Evolutionary conservation across 768 basidiomycete species (phyloP).

Genomic region (Pleurotus ostreatus): DNA sequence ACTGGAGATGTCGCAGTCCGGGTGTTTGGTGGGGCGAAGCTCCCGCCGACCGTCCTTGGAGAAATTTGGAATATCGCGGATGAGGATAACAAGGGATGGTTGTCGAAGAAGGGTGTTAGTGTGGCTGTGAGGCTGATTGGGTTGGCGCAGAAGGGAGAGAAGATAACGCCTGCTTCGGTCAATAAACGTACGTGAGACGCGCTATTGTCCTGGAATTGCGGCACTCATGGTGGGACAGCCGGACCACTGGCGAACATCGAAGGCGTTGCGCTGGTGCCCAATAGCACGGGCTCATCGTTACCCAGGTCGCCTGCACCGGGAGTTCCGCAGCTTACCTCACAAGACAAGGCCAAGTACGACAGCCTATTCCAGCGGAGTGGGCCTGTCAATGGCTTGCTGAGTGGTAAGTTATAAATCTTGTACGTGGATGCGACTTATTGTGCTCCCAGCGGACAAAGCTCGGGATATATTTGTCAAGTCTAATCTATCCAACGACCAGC

Average conservation of each 20-base stretch:
- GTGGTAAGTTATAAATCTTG: constrained; percentile 43
- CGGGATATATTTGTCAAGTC: constrained; percentile 90
- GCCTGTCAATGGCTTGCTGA: constrained; percentile 73
- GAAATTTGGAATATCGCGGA: constrained; percentile 95
- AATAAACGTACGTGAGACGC: constrained; percentile 57
- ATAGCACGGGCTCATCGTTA: constrained; percentile 53
- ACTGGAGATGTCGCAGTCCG: constrained; percentile 90
- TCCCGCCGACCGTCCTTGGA: constrained; percentile 73
- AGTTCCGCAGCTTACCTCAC: constrained; percentile 67
- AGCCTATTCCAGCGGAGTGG: constrained; percentile 71
- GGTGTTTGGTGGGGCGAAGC: constrained; percentile 79
- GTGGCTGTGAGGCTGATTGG: constrained; percentile 89
- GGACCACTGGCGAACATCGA: constrained; percentile 83
- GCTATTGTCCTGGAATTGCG: constrained; percentile 8
- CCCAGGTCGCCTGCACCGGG: constrained; percentile 59
- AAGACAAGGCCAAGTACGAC: constrained; percentile 83
- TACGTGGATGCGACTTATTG: not conserved
- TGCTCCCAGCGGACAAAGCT: constrained; percentile 71
- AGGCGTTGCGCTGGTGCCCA: constrained; percentile 58
- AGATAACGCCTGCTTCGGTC: constrained; percentile 55
- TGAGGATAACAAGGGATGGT: constrained; percentile 89
- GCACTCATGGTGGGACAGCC: constrained; percentile 39
- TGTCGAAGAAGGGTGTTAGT: constrained; percentile 84
- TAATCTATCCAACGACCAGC: constrained; percentile 77
- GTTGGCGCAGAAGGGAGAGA: constrained; percentile 86